Evolutionary conservation across 164 flowering plant species (phyloP).

Genomic region (Magnolia changhungtana): DNA sequence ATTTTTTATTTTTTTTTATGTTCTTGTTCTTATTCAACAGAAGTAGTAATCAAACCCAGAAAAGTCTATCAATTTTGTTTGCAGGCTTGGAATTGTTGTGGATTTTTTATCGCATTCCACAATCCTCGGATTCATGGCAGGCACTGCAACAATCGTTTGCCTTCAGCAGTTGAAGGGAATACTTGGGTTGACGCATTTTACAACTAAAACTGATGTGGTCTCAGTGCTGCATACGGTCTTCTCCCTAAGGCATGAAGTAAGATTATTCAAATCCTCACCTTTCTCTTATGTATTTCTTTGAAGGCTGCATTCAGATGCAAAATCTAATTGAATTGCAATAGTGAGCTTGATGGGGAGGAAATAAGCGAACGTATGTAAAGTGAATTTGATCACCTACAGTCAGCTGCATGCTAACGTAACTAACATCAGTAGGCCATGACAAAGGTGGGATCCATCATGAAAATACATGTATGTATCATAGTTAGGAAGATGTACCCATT

Average conservation of each 20-base stretch:
- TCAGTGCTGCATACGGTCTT: constrained; percentile 48
- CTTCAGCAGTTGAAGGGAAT: constrained; percentile 87
- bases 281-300: background rate
- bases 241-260: constrained; percentile 45
- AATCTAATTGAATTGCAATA: too few species aligned
- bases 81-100: constrained; percentile 76
- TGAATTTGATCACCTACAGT: background rate
- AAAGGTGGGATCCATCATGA: too few species aligned
- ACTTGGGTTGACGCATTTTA: constrained; percentile 64
- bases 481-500: too few species aligned
- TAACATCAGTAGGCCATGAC: too few species aligned
- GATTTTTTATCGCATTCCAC: constrained; percentile 89
- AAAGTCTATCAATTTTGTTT: background rate
- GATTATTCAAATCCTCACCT: background rate
- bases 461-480: too few species aligned
- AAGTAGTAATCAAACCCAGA: too few species aligned
- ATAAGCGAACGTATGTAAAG: background rate
- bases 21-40: too few species aligned
- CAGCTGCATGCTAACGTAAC: too few species aligned
- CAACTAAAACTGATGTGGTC: constrained; percentile 58
- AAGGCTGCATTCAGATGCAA: too few species aligned
- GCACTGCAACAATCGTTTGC: constrained; percentile 58
- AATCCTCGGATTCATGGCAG: constrained; percentile 80
- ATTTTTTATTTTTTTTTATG: too few species aligned
- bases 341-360: too few species aligned